A percentile compares a stretch with the other conserved stretches of the same genome.
Conservation (phyloP, 176 grass and related monocot genomes). For the Eleusine indica region DNA sequence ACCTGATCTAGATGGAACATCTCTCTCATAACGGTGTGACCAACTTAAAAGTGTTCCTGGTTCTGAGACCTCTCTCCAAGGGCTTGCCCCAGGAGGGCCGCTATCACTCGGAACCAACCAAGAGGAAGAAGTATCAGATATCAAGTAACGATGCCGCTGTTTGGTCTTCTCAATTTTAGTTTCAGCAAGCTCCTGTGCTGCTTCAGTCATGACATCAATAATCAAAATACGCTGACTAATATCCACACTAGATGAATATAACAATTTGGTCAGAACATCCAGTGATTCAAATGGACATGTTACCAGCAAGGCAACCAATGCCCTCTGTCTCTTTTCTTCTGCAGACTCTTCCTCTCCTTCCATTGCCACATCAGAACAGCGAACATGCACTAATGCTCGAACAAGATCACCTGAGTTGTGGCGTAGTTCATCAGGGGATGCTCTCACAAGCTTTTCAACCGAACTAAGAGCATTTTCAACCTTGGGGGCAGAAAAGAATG, state of each 20-base stretch:
- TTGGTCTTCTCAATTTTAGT: conserved; percentile 59
- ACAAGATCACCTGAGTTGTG: conserved; percentile 82
- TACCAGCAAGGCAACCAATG: conserved; percentile 79
- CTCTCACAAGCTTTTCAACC: conserved; percentile 85
- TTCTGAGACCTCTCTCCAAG: conserved; percentile 88
- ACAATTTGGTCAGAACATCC: conserved; percentile 78
- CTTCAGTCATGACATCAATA: conserved; percentile 94
- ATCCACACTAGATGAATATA: conserved; percentile 91
- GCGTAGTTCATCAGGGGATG: conserved; percentile 78
- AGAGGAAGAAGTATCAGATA: conserved; percentile 76
- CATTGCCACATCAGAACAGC: conserved; percentile 75
- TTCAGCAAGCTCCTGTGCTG: conserved; percentile 86
- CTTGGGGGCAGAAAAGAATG: conserved; percentile 50
- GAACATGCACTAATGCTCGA: conserved; percentile 81
- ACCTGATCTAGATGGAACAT: conserved; percentile 82
- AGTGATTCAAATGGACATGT: conserved; percentile 83
- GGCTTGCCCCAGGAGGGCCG: conserved; percentile 72
- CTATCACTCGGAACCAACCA: conserved; percentile 75
- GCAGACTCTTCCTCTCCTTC: conserved; percentile 95
- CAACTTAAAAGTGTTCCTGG: conserved; percentile 65
- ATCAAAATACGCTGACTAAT: conserved; percentile 85
- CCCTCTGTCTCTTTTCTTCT: conserved; percentile 90
- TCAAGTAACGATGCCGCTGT: conserved; percentile 50
- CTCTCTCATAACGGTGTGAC: conserved; percentile 86
- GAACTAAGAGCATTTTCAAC: conserved; percentile 83